Base-by-base conservation (phyloP, 768 basidiomycete species). In the Serendipita sp. region DNA sequence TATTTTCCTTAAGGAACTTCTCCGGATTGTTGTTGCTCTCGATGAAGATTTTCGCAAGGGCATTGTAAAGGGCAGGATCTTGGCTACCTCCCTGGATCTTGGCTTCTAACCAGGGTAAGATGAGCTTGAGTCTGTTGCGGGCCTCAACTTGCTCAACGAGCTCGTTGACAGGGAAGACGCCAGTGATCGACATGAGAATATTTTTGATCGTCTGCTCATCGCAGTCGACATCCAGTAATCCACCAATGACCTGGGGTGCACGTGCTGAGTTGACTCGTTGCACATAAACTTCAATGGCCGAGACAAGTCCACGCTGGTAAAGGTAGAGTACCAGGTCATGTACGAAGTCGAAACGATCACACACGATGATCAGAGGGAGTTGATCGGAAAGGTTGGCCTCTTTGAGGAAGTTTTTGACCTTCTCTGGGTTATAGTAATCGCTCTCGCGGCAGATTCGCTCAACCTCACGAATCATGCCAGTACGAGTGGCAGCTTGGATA, bases 371-470 rank as follows among this genome's bases (percentile, higher is more conserved):
- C 70, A 99, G 85, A 3, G 96, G 96, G 44, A 99, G 85, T 73
- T 98, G 96, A 73, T 98, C 96, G 44, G 85, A 77, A 34, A 99
- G 85, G 71, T 96, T 94, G 71, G 96, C 94, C 73, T 99, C 96
- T 76, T 97, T 97, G 74, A 97, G 84, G 86, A 97, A 98, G 77
- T 99, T 99, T 82, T 99, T 98, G 82, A 98, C 96, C 76, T 99
- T 99, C 79, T 99, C 96, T 1, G 96, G 91, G 75, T 94, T 97
- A 81, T 98, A 98, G 76, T 79, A 80, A 76, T 98, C 97, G 75
- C 89, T 92, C 78, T 99, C 96, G 64, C 96, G 81, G 73, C 94
- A 97, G 71, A 99, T 95, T 52, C 96, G 92, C 76, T 99, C 96
- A 65, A 99, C 96, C 74, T 99, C 96, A 58, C 96, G 88, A 69